These are phyloP conservation scores for Kodamaea sp. DNA, from an alignment of 1,139 yeast species.

Conservation along the genomic window DNA sequence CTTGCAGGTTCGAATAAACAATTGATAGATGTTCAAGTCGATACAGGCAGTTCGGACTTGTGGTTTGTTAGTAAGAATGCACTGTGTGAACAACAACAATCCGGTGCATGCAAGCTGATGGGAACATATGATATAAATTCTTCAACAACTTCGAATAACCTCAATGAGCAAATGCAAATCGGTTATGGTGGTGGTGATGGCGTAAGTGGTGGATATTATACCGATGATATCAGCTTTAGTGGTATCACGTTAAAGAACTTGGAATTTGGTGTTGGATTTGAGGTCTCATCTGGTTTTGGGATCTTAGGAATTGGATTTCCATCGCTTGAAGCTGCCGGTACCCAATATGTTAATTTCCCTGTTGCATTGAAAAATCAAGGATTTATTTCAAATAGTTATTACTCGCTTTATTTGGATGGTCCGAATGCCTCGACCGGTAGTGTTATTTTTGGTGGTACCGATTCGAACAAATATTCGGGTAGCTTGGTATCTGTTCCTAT, in stretches of 20 bases:
- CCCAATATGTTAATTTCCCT: conserved; percentile 19
- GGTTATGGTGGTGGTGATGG: conserved; percentile 12
- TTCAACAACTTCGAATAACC: conserved; percentile 1
- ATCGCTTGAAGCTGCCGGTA: conserved; percentile 9
- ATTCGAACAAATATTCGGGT: conserved; percentile 17
- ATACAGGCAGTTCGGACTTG: conserved; percentile 21
- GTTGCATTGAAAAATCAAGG: conserved; percentile 17
- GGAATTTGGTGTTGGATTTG: conserved; percentile 16
- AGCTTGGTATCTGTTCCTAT: conserved; percentile 10
- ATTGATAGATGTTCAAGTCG: conserved; percentile 11
- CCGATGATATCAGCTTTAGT: conserved; percentile 6
- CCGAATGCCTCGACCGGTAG: conserved; percentile 13
- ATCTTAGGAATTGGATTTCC: conserved; percentile 18
- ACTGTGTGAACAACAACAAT: not conserved
- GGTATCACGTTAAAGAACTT: conserved; percentile 5
- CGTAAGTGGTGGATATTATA: conserved; percentile 9
- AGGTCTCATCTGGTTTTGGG: conserved; percentile 12
- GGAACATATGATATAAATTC: conserved; percentile 3
- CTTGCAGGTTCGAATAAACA: conserved; percentile 13
- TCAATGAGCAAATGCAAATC: not conserved
- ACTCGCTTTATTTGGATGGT: conserved; percentile 20
- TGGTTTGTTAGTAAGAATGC: conserved; percentile 11
- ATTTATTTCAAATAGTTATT: conserved; percentile 15
- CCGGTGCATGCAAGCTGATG: not conserved
- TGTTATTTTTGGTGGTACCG: conserved; percentile 21